Conservation (phyloP, 2,329 filamentous ascomycete species). For the Thielaviopsis populi region DNA sequence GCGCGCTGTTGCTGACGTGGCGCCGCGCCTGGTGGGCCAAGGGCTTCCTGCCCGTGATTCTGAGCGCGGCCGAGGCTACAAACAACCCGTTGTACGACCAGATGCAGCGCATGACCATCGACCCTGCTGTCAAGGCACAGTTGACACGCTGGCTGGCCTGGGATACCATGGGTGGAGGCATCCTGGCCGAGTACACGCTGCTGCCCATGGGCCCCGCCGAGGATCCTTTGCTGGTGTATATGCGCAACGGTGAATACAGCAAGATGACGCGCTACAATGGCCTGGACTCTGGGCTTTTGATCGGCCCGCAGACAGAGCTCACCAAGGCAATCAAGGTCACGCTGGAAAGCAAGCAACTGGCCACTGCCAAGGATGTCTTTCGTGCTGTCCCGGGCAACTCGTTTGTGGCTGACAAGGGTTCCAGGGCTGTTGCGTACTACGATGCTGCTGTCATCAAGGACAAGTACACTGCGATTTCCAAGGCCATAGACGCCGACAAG, state of each 20-base stretch:
- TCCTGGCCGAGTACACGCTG: slow-evolving; percentile 64
- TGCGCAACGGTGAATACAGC: slow-evolving; percentile 63
- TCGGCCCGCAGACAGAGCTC: slow-evolving; percentile 51
- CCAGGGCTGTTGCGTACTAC: slow-evolving; percentile 65
- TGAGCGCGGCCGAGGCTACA: slow-evolving; percentile 67
- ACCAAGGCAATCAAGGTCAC: slow-evolving; percentile 46
- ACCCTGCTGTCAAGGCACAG: slow-evolving; percentile 49
- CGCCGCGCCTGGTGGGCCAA: slow-evolving; percentile 89
- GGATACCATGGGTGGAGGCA: slow-evolving; percentile 75
- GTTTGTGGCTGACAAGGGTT: slow-evolving; percentile 50
- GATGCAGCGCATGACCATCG: slow-evolving; percentile 47
- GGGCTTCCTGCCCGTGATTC: slow-evolving; percentile 72
- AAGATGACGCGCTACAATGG: slow-evolving; percentile 58
- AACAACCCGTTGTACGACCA: slow-evolving; percentile 65
- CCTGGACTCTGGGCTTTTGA: slow-evolving; percentile 56
- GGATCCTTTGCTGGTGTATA: slow-evolving; percentile 53
- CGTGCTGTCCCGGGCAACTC: slow-evolving; percentile 42
- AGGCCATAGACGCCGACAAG: slow-evolving; percentile 41
- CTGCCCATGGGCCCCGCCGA: slow-evolving; percentile 70
- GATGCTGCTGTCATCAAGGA: slow-evolving; percentile 43
- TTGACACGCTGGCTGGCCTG: slow-evolving; percentile 81
- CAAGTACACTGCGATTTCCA: slow-evolving; percentile 52
- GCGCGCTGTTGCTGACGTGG: slow-evolving; percentile 71
- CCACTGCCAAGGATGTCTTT: slow-evolving; percentile 46
- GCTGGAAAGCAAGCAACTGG: slow-evolving; percentile 39